These are phyloP conservation scores for Colletotrichum falcatum DNA, from an alignment of 2,329 filamentous ascomycete genomes.

Conservation along the genomic window DNA sequence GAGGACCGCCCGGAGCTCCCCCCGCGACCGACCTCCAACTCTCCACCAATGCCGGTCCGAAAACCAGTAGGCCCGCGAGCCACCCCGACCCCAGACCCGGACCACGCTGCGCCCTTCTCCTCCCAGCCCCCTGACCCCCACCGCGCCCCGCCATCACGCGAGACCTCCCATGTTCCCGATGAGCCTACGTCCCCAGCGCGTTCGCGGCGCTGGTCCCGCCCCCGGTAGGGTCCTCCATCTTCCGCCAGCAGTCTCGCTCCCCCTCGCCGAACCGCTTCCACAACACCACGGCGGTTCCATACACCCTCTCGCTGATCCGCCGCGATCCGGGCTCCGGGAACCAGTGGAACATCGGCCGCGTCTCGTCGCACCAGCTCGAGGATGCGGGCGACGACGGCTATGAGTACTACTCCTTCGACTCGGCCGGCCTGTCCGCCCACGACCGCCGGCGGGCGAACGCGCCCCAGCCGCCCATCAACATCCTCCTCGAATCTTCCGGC, in stretches of 20 bases:
- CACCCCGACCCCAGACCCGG: constrained; percentile 19
- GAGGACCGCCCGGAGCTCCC: constrained; percentile 28
- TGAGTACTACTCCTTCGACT: constrained; percentile 43
- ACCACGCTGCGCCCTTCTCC: constrained; percentile 10
- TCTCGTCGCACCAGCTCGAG: constrained; percentile 67
- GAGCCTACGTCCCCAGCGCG: constrained; percentile 6
- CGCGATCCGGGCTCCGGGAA: constrained; percentile 75
- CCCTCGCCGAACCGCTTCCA: constrained; percentile 54
- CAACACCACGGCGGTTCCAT: constrained; percentile 55
- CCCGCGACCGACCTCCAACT: constrained; percentile 31
- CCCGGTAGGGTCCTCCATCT: constrained; percentile 6
- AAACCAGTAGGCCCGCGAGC: constrained; percentile 36
- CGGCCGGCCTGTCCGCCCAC: constrained; percentile 42
- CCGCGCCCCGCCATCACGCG: constrained; percentile 12
- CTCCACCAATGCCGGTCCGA: constrained; percentile 29
- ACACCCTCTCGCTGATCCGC: constrained; percentile 75
- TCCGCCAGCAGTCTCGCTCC: constrained; percentile 44
- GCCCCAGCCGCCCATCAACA: constrained; percentile 58
- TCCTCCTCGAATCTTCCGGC: constrained; percentile 66
- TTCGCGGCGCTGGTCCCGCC: constrained; percentile 19
- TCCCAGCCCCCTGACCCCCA: background rate
- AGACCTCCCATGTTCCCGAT: constrained; percentile 23
- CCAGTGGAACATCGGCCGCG: constrained; percentile 81
- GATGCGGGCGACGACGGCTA: constrained; percentile 49
- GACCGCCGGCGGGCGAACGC: constrained; percentile 40